Evolutionary conservation across 306 rosid genomes (phyloP), one percentile per base, ranked within the genome.

Genomic region (Ammopiptanthus mongolicus): DNA sequence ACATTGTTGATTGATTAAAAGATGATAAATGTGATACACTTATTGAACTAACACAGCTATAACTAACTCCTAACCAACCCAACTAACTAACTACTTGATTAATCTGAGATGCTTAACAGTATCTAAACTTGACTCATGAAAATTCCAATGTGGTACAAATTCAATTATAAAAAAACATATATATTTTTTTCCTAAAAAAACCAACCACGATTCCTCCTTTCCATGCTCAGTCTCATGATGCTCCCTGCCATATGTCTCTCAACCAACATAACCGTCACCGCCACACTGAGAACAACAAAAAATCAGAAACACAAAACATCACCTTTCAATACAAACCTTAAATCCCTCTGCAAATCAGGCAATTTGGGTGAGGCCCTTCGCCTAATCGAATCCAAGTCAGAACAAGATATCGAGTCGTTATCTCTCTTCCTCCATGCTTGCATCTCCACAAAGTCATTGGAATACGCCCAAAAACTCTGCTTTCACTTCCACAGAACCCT

Each of bases 401-500:
- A 60, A n/a, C 65, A 75, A 21, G 78, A 77, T 23, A 28, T 81
- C 18, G 82, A 80, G 1, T 63, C 78, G 2, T 78, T 61, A 17
- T 75, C 86, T 33, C 71, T 73, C 74, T 48, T 87, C 69, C 89
- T 89, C 71, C 88, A 87, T 47, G 65, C 85, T 12, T 87, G 93
- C 58, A 89, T 89, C 69, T 83, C 89, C 19, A 65, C 46, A 34
- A 82, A 22, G 69, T 87, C 91, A n/a, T 63, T 83, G 19, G 76
- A 77, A 9, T 88, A 86, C 60, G 93, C 88, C 71, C 87, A 65
- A 67, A 85, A 87, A 42, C 86, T 89, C 73, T 76, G 76, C 64
- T 65, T 62, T 21, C 85, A 83, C 59, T 59, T 85, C 51, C 85
- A 76, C 15, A 79, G 61, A 18, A n/a, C 46, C 72, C 82, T 86